Base-by-base conservation (phyloP, 2,329 filamentous ascomycete species). In the Cordyceps pruinosa region DNA sequence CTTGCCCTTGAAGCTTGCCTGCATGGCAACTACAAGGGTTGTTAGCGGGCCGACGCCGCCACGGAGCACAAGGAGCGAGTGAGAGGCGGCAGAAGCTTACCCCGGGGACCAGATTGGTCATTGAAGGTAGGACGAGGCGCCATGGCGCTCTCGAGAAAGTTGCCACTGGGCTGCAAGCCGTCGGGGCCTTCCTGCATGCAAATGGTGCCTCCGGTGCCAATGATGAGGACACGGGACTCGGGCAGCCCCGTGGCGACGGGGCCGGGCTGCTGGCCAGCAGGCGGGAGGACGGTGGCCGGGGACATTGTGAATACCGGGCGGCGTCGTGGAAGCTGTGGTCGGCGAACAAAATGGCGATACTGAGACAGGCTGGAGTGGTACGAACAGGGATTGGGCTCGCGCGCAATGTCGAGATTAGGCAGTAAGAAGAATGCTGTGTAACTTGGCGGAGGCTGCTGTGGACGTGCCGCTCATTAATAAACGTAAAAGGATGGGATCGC, bases 151-250 rank as follows among this genome's bases (percentile, higher is more conserved):
- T 94, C 83, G 45, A 96, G 77, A 69, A 97, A 96, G 4, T 88
- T 87, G 65, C 83, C 77, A 57, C 89, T 88, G 6, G 92, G 92
- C 35, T 94, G 80, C 55, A 96, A 83, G 1, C 92, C 92, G 63
- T 90, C 83, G 9, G 82, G 80, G 10, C 90, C 90, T 56, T 85
- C 86, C 68, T 87, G 85, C 92, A 97, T 96, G 74, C 90, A 96
- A 66, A 96, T 96, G 7, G 88, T 91, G 45, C 88, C 88, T 59
- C 89, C 91, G 13, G 92, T 96, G 76, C 95, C 93, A 71, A 96
- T 89, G 66, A 96, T 88, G 62, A 97, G 78, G 13, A 97, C 88
- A 58, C 89, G 81, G 25, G 89, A 90, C 70, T 95, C 90, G 12
- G 87, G 87, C 58, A 77, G 77, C 9, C 67, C 71, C 49, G 63